Conservation (phyloP, 1,284 basidiomycete species). For the Vanrija sp. region DNA sequence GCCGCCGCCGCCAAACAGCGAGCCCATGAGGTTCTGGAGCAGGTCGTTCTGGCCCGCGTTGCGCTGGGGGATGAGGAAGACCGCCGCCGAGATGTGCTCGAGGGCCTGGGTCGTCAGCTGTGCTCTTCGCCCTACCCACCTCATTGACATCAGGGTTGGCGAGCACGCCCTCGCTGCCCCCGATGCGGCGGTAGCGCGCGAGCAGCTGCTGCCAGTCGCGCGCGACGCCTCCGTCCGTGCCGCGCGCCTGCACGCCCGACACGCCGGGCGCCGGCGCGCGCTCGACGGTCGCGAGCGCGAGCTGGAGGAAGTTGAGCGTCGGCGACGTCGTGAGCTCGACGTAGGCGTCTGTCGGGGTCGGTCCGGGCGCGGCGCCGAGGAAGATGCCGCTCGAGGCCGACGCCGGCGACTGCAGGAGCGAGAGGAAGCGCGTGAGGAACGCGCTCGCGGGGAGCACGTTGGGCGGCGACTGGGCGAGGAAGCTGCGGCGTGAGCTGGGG, state of each 20-base stretch:
- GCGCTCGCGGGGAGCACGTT: slow-evolving; percentile 79
- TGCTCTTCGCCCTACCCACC: slow-evolving; percentile 52
- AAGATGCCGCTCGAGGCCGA: slow-evolving; percentile 52
- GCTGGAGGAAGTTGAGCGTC: slow-evolving; percentile 78
- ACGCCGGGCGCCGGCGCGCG: slow-evolving; percentile 60
- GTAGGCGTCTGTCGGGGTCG: slow-evolving; percentile 54
- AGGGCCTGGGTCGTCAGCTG: slow-evolving; percentile 52
- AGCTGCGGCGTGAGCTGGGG: slow-evolving; percentile 51
- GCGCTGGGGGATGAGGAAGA: slow-evolving; percentile 74
- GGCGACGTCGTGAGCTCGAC: slow-evolving; percentile 67
- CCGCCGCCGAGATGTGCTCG: slow-evolving; percentile 57
- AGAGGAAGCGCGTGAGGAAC: slow-evolving; percentile 72
- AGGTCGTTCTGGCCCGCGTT: slow-evolving; percentile 67
- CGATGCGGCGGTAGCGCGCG: slow-evolving; percentile 60
- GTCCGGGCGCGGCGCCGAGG: slow-evolving; percentile 44
- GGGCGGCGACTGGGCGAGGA: slow-evolving; percentile 76
- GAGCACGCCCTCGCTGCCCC: slow-evolving; percentile 59
- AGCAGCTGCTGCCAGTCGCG: slow-evolving; percentile 73
- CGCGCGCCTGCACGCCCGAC: slow-evolving; percentile 54
- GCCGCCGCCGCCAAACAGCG: slow-evolving; percentile 67
- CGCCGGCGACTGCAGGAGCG: slow-evolving; percentile 55
- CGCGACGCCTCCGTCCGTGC: slow-evolving; percentile 55
- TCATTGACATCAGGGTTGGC: slow-evolving; percentile 66
- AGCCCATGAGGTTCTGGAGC: slow-evolving; percentile 75
- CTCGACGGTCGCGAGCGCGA: slow-evolving; percentile 78